Conservation (phyloP, 768 basidiomycete genomes). For the Cubamyces sp. region DNA sequence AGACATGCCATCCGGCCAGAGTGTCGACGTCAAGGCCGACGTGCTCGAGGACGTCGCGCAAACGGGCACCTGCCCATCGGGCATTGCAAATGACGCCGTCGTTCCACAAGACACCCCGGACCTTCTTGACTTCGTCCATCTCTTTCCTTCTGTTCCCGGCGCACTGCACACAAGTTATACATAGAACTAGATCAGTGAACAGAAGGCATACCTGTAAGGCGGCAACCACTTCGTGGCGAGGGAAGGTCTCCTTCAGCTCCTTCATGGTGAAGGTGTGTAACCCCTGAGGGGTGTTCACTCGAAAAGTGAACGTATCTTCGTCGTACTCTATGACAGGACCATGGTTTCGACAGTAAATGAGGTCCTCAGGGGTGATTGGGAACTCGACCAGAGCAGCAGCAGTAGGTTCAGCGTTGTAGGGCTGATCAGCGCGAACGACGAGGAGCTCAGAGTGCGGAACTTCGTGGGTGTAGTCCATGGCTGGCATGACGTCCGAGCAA, state of each 20-base stretch:
- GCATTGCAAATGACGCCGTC: constrained; percentile 75
- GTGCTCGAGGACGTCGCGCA: constrained; percentile 55
- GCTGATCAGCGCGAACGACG: constrained; percentile 48
- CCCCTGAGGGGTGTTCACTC: constrained; percentile 33
- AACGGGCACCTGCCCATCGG: constrained; percentile 62
- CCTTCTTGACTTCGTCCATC: constrained; percentile 28
- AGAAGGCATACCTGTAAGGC: constrained; percentile 29
- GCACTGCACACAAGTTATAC: constrained; percentile 21
- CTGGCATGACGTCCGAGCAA: not conserved
- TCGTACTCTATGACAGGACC: constrained; percentile 59
- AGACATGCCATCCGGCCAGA: constrained; percentile 18
- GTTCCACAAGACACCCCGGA: constrained; percentile 36
- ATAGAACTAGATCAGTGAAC: not conserved
- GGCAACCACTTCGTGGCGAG: constrained; percentile 39
- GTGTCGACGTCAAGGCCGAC: constrained; percentile 7
- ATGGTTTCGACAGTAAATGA: constrained; percentile 77
- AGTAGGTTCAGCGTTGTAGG: constrained; percentile 74
- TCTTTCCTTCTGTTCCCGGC: constrained; percentile 35
- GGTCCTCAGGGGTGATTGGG: constrained; percentile 59
- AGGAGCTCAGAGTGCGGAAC: constrained; percentile 53
- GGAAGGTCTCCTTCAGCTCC: constrained; percentile 46
- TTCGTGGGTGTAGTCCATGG: constrained; percentile 39
- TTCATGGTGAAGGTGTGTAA: constrained; percentile 40
- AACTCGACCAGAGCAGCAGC: constrained; percentile 60
- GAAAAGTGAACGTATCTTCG: constrained; percentile 36